phyloP scores from a whole-genome alignment of 768 basidiomycete species.

The Russula ochroleuca region DNA sequence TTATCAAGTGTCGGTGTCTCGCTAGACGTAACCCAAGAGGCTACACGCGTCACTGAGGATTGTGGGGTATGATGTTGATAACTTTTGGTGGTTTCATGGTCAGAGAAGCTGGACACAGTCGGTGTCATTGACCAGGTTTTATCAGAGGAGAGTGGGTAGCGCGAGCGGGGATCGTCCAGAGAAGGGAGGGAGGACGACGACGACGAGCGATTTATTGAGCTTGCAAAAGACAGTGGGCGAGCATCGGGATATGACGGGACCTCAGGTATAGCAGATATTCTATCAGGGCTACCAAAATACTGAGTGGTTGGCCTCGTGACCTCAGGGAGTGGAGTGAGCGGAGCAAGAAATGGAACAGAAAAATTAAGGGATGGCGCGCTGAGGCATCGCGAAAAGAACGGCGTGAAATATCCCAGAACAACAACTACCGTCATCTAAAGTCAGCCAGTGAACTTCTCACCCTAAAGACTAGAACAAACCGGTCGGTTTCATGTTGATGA shows the following conservation, averaged over 20 bases:
- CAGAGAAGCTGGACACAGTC: constrained; percentile 4
- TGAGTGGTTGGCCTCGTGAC: constrained; percentile 20
- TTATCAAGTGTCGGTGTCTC: constrained; percentile 26
- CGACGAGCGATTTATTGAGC: constrained; percentile 10
- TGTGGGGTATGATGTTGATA: neutral
- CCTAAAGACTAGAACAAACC: constrained; percentile 16
- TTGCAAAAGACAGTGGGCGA: constrained; percentile 19
- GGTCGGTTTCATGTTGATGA: constrained; percentile 29
- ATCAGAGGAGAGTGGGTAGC: constrained; percentile 5
- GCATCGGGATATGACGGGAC: constrained; percentile 23
- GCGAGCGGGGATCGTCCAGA: constrained; percentile 9
- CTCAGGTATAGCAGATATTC: constrained; percentile 18
- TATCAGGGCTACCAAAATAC: constrained; percentile 10
- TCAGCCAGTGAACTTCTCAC: neutral
- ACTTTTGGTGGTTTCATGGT: neutral
- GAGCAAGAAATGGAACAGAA: constrained; percentile 26
- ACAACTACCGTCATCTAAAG: constrained; percentile 17
- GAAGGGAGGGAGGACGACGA: constrained; percentile 22
- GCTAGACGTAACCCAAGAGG: constrained; percentile 21
- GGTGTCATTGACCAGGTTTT: constrained; percentile 16
- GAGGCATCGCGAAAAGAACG: constrained; percentile 28
- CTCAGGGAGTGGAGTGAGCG: constrained; percentile 26
- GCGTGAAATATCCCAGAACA: constrained; percentile 27
- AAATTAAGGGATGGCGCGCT: constrained; percentile 26
- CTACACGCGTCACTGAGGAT: constrained; percentile 14